phyloP scores from a whole-genome alignment of 768 basidiomycete genomes.

The Suillus discolor region DNA sequence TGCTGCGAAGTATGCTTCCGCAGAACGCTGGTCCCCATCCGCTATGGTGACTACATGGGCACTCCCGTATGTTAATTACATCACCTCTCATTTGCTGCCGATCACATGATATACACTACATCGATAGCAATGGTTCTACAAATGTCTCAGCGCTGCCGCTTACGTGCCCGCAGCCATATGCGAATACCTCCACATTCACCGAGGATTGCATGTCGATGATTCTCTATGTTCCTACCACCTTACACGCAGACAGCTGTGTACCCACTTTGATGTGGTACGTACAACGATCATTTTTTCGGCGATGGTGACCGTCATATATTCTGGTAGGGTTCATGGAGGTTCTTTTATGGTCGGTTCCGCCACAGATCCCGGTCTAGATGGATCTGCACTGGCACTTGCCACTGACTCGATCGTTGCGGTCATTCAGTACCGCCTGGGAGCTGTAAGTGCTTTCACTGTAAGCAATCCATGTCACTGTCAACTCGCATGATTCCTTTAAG shows the following conservation, averaged over 20 bases:
- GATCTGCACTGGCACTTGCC: constrained; percentile 68
- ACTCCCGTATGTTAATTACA: constrained; percentile 55
- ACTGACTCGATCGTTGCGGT: constrained; percentile 80
- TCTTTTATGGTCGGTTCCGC: constrained; percentile 76
- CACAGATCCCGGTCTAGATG: constrained; percentile 73
- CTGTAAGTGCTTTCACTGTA: constrained; percentile 44
- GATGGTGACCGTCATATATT: not conserved
- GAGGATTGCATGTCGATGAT: constrained; percentile 88
- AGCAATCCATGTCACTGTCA: not conserved
- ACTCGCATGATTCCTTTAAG: constrained; percentile 34
- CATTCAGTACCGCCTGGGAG: constrained; percentile 83
- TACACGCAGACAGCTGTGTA: constrained; percentile 33
- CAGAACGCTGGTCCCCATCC: constrained; percentile 62
- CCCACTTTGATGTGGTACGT: constrained; percentile 66
- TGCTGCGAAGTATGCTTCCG: constrained; percentile 67
- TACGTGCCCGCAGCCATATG: constrained; percentile 67
- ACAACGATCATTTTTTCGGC: not conserved
- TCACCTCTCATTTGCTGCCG: not conserved
- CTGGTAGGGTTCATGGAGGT: constrained; percentile 80
- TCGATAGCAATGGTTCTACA: constrained; percentile 48
- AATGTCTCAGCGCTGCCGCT: constrained; percentile 61
- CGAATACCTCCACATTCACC: constrained; percentile 49
- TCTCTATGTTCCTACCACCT: constrained; percentile 61
- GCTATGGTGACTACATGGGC: constrained; percentile 55
- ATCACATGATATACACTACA: not conserved